A percentile compares a stretch with the other conserved stretches of the same genome.
phyloP scores from a whole-genome alignment of 768 basidiomycete genomes.

The Plicaturopsis crispa region DNA sequence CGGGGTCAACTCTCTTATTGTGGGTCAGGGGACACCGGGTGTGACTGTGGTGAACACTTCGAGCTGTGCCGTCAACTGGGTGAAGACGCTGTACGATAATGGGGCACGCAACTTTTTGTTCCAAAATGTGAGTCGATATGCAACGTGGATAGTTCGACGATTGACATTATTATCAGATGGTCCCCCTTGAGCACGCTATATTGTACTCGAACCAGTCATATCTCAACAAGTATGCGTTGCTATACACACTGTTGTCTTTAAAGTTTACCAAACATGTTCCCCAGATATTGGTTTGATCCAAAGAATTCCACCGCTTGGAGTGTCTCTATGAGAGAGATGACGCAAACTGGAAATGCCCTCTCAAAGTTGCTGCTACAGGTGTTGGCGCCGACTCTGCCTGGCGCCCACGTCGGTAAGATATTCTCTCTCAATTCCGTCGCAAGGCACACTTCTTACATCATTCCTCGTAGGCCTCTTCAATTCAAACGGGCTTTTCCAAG shows the following conservation, averaged over 20 bases:
- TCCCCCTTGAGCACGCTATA: conserved; percentile 25
- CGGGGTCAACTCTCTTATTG: conserved; percentile 20
- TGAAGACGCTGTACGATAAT: conserved; percentile 22
- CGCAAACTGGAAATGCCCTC: conserved; percentile 42
- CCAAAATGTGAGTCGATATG: conserved; percentile 26
- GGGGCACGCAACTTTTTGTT: conserved; percentile 31
- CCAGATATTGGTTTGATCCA: conserved; percentile 37
- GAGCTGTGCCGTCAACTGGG: conserved; percentile 25
- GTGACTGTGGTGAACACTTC: conserved; percentile 25
- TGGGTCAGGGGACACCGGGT: conserved; percentile 18
- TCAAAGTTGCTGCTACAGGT: conserved; percentile 42
- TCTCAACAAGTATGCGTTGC: conserved; percentile 14
- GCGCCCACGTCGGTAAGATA: conserved; percentile 48
- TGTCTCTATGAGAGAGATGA: conserved; percentile 46
- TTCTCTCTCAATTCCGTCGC: neutral
- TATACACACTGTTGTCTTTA: too few relatives aligned
- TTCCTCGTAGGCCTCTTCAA: conserved; percentile 44
- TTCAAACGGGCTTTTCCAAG: conserved; percentile 50
- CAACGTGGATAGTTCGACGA: neutral
- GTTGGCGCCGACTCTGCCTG: conserved; percentile 37
- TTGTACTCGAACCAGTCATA: conserved; percentile 24
- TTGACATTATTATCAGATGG: conserved; percentile 16
- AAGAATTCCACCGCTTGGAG: conserved; percentile 54
- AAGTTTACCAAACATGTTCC: too few relatives aligned
- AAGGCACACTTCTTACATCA: neutral